Conservation (phyloP, 1,284 basidiomycete species). For the Pseudozyma sp. region DNA sequence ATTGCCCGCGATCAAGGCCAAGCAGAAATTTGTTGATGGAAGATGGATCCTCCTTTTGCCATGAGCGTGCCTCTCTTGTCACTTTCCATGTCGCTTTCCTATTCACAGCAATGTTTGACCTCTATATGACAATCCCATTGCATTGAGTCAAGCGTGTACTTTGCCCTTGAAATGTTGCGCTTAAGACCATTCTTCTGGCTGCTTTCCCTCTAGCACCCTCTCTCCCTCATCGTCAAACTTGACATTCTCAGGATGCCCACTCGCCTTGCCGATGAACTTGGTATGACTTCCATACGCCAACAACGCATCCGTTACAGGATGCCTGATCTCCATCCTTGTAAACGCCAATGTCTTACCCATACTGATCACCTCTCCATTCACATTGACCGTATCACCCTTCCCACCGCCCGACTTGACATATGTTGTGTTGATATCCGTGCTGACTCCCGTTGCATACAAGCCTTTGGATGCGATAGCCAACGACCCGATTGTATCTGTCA, state of each 20-base stretch:
- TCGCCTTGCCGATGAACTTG: slow-evolving; percentile 85
- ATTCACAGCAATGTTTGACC: background rate
- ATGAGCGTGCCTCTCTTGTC: background rate
- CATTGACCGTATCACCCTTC: slow-evolving; percentile 44
- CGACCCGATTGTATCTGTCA: slow-evolving; percentile 87
- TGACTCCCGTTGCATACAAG: slow-evolving; percentile 85
- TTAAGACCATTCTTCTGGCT: slow-evolving; percentile 43
- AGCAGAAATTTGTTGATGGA: slow-evolving; percentile 58
- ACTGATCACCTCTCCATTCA: slow-evolving; percentile 48
- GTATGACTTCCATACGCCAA: slow-evolving; percentile 74
- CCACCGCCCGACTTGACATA: slow-evolving; percentile 80
- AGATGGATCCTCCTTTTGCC: slow-evolving; percentile 54
- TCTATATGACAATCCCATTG: background rate
- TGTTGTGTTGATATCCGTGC: slow-evolving; percentile 85
- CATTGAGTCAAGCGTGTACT: slow-evolving; percentile 13
- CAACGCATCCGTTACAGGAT: slow-evolving; percentile 52
- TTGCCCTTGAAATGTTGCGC: background rate
- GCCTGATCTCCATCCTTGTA: slow-evolving; percentile 61
- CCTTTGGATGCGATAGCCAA: slow-evolving; percentile 84
- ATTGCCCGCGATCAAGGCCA: slow-evolving; percentile 60
- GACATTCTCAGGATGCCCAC: slow-evolving; percentile 80
- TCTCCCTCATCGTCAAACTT: slow-evolving; percentile 84
- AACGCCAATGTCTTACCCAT: slow-evolving; percentile 64
- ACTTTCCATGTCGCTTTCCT: no score
- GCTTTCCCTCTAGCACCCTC: slow-evolving; percentile 75